phyloP scores from a whole-genome alignment of 192 early-diverging fungal species.

The Allomyces arbusculus region DNA sequence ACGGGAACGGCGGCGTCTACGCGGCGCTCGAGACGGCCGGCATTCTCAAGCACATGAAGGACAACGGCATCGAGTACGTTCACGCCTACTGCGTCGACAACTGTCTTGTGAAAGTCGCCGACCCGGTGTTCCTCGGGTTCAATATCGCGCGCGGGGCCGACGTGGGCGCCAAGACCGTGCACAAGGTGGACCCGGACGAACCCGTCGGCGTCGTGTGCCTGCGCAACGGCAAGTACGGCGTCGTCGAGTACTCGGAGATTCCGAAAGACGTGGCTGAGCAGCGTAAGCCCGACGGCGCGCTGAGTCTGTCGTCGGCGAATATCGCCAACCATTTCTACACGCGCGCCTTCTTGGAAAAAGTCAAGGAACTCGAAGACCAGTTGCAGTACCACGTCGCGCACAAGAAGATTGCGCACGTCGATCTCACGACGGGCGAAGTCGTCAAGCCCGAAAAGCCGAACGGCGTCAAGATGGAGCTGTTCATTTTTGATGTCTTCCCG shows the following conservation, averaged over 20 bases:
- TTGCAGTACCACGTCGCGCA: constrained; percentile 92
- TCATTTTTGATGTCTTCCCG: constrained; percentile 98
- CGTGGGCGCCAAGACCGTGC: constrained; percentile 87
- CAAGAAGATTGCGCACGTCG: constrained; percentile 92
- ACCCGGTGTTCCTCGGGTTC: constrained; percentile 91
- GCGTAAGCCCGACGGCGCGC: constrained; percentile 41
- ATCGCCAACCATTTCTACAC: constrained; percentile 99
- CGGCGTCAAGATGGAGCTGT: constrained; percentile 96
- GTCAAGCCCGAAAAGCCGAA: constrained; percentile 59
- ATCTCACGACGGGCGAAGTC: constrained; percentile 46
- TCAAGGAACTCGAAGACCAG: constrained; percentile 57
- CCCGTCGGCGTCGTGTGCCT: constrained; percentile 88
- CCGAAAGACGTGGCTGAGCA: constrained; percentile 41
- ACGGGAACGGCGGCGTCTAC: constrained; percentile 92
- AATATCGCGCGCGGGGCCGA: constrained; percentile 70
- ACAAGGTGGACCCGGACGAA: constrained; percentile 68
- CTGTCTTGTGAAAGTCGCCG: constrained; percentile 86
- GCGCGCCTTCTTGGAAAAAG: constrained; percentile 62
- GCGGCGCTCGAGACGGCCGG: constrained; percentile 68
- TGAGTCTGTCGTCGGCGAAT: constrained; percentile 81
- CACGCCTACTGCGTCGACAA: constrained; percentile 98
- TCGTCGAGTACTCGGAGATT: constrained; percentile 97
- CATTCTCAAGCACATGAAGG: constrained; percentile 54
- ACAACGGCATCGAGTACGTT: constrained; percentile 64
- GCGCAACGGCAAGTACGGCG: constrained; percentile 55